Conservation (phyloP, 2,329 filamentous ascomycete genomes). For the Dryadomyces quercus-mongolicae region DNA sequence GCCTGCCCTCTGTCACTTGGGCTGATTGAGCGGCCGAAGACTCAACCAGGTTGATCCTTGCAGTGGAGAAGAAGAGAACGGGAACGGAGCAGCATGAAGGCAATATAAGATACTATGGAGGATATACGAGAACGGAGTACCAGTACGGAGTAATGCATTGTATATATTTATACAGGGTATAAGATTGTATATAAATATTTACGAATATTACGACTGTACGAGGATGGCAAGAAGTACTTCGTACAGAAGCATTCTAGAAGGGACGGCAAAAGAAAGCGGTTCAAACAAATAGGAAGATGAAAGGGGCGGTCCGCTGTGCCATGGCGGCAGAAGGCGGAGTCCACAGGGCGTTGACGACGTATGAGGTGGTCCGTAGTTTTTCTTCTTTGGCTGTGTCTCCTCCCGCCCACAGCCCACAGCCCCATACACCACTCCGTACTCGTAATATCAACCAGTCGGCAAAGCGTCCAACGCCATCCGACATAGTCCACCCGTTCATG, state of each 20-base stretch:
- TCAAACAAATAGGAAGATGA: neutral
- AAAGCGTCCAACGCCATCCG: neutral
- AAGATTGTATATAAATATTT: too few relatives aligned
- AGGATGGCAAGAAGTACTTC: neutral
- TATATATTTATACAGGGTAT: neutral
- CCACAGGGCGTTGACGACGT: too few relatives aligned
- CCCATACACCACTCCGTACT: too few relatives aligned
- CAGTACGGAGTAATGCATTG: too few relatives aligned
- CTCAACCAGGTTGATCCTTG: neutral
- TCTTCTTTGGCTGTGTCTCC: too few relatives aligned
- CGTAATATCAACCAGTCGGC: neutral
- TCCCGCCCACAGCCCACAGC: too few relatives aligned
- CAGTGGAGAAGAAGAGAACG: neutral
- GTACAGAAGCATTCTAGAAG: slow-evolving; percentile 8
- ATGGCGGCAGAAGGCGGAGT: slow-evolving; percentile 7
- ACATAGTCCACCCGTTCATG: slow-evolving; percentile 7
- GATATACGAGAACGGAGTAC: neutral
- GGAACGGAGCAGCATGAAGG: neutral
- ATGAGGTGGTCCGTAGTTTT: too few relatives aligned
- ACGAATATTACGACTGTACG: too few relatives aligned
- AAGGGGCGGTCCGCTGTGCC: slow-evolving; percentile 3
- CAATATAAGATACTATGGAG: neutral
- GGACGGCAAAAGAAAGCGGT: neutral
- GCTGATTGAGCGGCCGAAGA: too few relatives aligned
- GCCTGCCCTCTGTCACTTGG: too few relatives aligned